Conservation (phyloP, 257 asterid genomes). For the Salvia hispanica region DNA sequence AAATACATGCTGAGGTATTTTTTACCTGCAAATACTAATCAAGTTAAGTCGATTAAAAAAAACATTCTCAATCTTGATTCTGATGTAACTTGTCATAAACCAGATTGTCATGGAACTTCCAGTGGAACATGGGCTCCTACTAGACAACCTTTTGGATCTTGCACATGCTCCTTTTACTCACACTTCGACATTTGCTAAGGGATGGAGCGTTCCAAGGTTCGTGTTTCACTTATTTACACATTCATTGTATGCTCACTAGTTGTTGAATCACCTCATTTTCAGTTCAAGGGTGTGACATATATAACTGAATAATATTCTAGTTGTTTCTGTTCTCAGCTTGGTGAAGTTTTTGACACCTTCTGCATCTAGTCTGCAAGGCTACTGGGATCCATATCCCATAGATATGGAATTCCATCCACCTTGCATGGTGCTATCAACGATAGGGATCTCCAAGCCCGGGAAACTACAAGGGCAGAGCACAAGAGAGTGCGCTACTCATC, state of each 20-base stretch:
- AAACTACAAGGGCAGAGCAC: conserved; percentile 80
- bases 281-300: too few species aligned
- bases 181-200: conserved; percentile 95
- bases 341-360: conserved; percentile 85
- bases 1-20: conserved; percentile 90
- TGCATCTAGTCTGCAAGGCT: conserved; percentile 77
- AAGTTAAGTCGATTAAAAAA: too few species aligned
- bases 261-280: not conserved
- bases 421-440: conserved; percentile 89
- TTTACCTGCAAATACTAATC: not conserved
- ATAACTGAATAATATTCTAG: too few species aligned
- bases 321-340: conserved; percentile 52
- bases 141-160: conserved; percentile 96
- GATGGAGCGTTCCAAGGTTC: conserved; percentile 94
- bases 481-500: conserved; percentile 81
- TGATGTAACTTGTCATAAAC: not conserved
- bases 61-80: not conserved
- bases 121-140: conserved; percentile 84
- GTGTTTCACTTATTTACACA: not conserved
- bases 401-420: conserved; percentile 97
- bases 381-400: conserved; percentile 98
- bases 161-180: conserved; percentile 99
- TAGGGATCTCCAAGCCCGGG: conserved; percentile 94
- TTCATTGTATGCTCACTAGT: not conserved
- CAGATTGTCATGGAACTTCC: conserved; percentile 98